Evolutionary conservation across 805 yeast species (phyloP).

Genomic region (Candida ficus): DNA sequence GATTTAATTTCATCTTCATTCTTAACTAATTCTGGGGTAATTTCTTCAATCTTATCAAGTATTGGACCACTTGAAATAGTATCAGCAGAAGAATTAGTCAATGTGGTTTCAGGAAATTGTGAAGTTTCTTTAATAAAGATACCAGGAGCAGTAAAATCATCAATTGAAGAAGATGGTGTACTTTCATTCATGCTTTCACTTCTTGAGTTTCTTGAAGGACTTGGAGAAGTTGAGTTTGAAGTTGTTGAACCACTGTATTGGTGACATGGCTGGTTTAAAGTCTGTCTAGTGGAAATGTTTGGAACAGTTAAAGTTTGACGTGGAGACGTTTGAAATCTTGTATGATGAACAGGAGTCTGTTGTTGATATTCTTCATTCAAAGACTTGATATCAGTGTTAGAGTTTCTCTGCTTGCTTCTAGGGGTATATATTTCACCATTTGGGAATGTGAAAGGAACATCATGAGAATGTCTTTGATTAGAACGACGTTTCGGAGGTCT

Average conservation of each 20-base stretch:
- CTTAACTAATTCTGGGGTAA: background rate
- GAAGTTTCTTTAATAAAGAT: conserved; percentile 1
- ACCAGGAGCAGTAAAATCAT: conserved; percentile 16
- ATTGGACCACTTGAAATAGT: background rate
- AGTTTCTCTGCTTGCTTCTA: conserved; percentile 21
- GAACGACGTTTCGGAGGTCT: conserved; percentile 7
- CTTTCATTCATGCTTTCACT: conserved; percentile 22
- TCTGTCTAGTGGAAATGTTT: background rate
- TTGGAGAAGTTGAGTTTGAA: conserved; percentile 21
- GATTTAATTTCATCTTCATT: background rate
- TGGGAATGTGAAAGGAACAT: conserved; percentile 25
- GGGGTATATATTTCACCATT: conserved; percentile 28
- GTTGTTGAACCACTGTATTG: conserved; percentile 1
- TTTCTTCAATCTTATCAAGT: conserved; percentile 21
- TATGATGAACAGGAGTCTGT: background rate
- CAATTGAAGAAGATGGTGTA: conserved; percentile 27
- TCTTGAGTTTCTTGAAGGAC: conserved; percentile 24
- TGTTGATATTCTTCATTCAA: conserved; percentile 1
- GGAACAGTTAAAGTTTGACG: background rate
- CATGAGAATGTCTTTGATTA: conserved; percentile 7
- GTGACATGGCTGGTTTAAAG: background rate
- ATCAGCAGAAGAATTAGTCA: background rate
- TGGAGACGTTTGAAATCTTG: background rate
- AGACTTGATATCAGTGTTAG: conserved; percentile 12
- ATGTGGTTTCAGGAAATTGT: no score